phyloP scores from a whole-genome alignment of 805 yeast genomes.

The Candida schatavii region DNA sequence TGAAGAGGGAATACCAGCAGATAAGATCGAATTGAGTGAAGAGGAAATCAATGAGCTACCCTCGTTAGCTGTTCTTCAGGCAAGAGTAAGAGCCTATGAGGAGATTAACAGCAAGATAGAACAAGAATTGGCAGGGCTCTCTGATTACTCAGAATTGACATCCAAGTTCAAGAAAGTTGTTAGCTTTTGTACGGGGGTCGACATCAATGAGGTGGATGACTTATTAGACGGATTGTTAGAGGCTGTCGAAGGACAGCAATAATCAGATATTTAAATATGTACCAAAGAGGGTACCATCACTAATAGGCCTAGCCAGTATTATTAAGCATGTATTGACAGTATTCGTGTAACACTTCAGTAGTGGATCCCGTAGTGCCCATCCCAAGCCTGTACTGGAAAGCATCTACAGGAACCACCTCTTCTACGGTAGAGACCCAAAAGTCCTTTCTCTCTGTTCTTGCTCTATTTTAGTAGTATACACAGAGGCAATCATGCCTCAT shows the following conservation, averaged over 20 bases:
- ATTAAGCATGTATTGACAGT: no score
- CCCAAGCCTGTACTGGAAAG: no score
- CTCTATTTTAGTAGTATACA: no score
- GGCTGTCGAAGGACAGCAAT: constrained; percentile 76
- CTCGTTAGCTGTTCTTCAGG: constrained; percentile 52
- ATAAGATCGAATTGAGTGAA: constrained; percentile 17
- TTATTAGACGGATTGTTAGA: constrained; percentile 80
- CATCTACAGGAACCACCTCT: no score
- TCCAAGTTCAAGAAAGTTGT: constrained; percentile 83
- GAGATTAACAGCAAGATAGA: constrained; percentile 61
- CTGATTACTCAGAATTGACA: constrained; percentile 39
- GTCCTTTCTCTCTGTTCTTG: no score
- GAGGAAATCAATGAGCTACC: constrained; percentile 39
- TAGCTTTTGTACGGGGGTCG: constrained; percentile 86
- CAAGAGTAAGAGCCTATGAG: constrained; percentile 77
- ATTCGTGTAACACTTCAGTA: no score
- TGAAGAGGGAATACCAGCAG: constrained; percentile 22
- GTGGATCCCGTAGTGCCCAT: no score
- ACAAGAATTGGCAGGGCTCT: constrained; percentile 50
- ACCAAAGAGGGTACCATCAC: no score
- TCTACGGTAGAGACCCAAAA: no score
- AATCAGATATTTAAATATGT: no score
- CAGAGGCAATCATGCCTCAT: no score
- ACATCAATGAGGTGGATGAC: constrained; percentile 72
- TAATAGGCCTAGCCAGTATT: no score